phyloP scores from a whole-genome alignment of 306 rosid genomes.

The Vachellia collinsii region DNA sequence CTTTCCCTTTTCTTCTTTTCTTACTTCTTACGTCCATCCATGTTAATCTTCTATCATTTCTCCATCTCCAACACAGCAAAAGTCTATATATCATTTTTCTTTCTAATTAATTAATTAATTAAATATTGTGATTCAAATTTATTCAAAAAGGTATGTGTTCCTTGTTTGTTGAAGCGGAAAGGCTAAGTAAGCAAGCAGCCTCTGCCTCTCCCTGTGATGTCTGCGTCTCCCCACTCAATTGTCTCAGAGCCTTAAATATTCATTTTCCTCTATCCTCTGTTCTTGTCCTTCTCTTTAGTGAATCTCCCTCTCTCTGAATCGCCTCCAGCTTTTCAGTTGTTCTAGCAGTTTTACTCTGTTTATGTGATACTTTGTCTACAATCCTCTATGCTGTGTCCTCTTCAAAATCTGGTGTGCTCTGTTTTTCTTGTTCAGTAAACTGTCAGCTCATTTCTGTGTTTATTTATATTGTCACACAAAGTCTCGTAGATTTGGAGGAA shows the following conservation, averaged over 20 bases:
- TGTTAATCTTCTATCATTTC: conserved; percentile 18
- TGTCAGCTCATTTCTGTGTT: neutral
- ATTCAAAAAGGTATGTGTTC: conserved; percentile 37
- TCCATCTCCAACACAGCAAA: conserved; percentile 8
- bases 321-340: conserved; percentile 9
- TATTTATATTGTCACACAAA: neutral
- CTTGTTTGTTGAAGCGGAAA: conserved; percentile 41
- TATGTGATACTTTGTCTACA: neutral
- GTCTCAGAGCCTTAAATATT: neutral
- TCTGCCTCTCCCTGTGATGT: neutral
- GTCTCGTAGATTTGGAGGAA: conserved; percentile 11
- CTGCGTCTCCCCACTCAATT: neutral
- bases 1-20: conserved; percentile 16
- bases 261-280: neutral
- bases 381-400: neutral
- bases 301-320: conserved; percentile 7
- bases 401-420: conserved; percentile 9
- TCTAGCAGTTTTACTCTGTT: neutral
- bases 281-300: neutral
- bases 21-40: conserved; percentile 28
- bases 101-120: neutral
- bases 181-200: conserved; percentile 38
- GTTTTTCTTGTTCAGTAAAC: conserved; percentile 23
- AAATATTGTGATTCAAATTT: conserved; percentile 10
- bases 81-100: neutral